These are phyloP conservation scores for Pichia occidentalis DNA, from an alignment of 805 yeast species.

Conservation along the genomic window DNA sequence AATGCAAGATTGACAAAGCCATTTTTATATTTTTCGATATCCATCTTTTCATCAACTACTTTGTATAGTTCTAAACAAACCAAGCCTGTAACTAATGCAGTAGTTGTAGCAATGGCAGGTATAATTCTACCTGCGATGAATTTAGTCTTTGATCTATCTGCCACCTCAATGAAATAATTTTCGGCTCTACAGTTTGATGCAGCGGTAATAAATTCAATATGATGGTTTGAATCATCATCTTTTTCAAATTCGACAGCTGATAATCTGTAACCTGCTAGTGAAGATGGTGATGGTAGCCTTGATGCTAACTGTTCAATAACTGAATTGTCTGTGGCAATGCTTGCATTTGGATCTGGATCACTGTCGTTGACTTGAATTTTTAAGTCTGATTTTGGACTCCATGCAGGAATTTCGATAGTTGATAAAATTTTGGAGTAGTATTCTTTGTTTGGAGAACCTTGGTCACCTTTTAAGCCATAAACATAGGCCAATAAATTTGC, in stretches of 20 bases:
- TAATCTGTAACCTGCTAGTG: slow-evolving; percentile 82
- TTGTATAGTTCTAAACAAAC: slow-evolving; percentile 89
- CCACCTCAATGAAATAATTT: slow-evolving; percentile 83
- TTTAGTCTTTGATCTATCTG: slow-evolving; percentile 85
- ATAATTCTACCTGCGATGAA: slow-evolving; percentile 97
- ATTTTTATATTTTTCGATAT: slow-evolving; percentile 82
- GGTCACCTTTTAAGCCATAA: slow-evolving; percentile 80
- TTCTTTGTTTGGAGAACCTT: slow-evolving; percentile 40
- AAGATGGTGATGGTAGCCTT: slow-evolving; percentile 79
- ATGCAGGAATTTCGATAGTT: slow-evolving; percentile 49
- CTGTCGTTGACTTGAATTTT: slow-evolving; percentile 79
- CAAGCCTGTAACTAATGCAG: slow-evolving; percentile 95
- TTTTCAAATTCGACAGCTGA: slow-evolving; percentile 93
- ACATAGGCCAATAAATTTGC: slow-evolving; percentile 88
- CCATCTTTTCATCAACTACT: slow-evolving; percentile 68
- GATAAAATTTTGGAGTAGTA: slow-evolving; percentile 50
- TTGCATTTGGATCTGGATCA: slow-evolving; percentile 82
- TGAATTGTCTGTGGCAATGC: slow-evolving; percentile 45
- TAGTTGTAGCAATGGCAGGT: slow-evolving; percentile 98
- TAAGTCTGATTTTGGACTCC: slow-evolving; percentile 67
- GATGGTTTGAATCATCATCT: slow-evolving; percentile 95
- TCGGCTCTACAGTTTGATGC: slow-evolving; percentile 95
- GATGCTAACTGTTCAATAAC: slow-evolving; percentile 65
- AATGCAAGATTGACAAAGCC: slow-evolving; percentile 89
- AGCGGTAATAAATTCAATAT: slow-evolving; percentile 91